These are phyloP conservation scores for Populus alba DNA, from an alignment of 345 rosid species.

Conservation along the genomic window DNA sequence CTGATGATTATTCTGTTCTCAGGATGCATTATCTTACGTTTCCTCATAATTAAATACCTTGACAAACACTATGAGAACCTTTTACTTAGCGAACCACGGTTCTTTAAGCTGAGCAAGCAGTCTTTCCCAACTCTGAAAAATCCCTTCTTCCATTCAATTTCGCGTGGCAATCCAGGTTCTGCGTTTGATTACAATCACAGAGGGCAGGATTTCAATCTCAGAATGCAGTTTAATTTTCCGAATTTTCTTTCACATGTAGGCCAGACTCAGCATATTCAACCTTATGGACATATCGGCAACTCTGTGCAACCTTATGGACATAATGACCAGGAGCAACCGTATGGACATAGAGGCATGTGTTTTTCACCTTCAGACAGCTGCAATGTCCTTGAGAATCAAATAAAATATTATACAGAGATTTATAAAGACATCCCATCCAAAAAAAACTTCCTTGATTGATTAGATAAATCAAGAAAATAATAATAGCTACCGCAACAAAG, in stretches of 20 bases:
- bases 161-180: neutral
- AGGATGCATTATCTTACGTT: slow-evolving; percentile 56
- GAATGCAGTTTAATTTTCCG: neutral
- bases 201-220: neutral
- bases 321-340: neutral
- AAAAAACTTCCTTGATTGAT: too few relatives aligned
- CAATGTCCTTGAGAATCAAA: slow-evolving; percentile 3
- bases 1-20: neutral
- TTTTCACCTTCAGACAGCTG: slow-evolving; percentile 16
- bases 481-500: too few relatives aligned
- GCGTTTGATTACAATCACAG: neutral
- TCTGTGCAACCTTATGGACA: neutral
- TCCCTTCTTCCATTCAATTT: slow-evolving; percentile 20
- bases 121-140: slow-evolving; percentile 30
- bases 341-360: slow-evolving; percentile 9
- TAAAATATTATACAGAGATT: neutral
- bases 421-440: too few relatives aligned
- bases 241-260: neutral
- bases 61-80: slow-evolving; percentile 51
- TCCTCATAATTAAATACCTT: slow-evolving; percentile 41
- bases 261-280: slow-evolving; percentile 3
- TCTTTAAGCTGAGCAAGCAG: slow-evolving; percentile 27
- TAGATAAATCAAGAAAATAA: too few relatives aligned
- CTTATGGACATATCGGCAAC: neutral
- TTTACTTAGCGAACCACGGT: slow-evolving; percentile 26